These are phyloP conservation scores for Eutrema yunnanense DNA, from an alignment of 345 rosid species.

Conservation along the genomic window DNA sequence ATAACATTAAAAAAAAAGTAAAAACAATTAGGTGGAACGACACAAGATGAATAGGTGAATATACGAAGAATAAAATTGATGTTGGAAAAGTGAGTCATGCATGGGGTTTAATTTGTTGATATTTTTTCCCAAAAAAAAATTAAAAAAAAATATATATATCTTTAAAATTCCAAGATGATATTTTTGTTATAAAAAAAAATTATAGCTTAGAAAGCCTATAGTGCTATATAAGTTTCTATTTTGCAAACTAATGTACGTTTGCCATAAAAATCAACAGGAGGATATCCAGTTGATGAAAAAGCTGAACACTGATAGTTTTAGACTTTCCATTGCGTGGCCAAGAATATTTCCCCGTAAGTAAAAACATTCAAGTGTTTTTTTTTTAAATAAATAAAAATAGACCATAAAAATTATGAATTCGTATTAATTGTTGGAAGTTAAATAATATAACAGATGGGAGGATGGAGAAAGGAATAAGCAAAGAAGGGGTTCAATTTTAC, in stretches of 20 bases:
- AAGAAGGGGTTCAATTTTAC: conserved; percentile 37
- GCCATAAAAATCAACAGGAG: conserved; percentile 22
- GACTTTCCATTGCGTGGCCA: conserved; percentile 44
- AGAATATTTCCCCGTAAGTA: conserved; percentile 40
- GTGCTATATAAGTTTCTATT: background rate
- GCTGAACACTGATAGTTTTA: conserved; percentile 32
- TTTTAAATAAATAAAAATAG: background rate
- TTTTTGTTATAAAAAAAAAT: too few species aligned
- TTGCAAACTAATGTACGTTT: background rate
- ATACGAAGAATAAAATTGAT: too few species aligned
- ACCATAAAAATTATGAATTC: background rate
- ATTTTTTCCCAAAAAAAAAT: too few species aligned
- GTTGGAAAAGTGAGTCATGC: too few species aligned
- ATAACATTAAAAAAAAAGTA: too few species aligned
- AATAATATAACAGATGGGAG: conserved; percentile 22
- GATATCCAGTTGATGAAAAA: conserved; percentile 37
- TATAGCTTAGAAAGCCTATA: too few species aligned
- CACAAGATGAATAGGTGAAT: too few species aligned
- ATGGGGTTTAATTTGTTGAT: too few species aligned
- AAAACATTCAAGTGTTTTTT: background rate
- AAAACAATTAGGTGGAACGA: too few species aligned
- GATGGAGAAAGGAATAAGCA: conserved; percentile 32
- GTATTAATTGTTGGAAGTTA: background rate
- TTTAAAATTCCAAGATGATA: too few species aligned
- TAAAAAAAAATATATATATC: too few species aligned